Evolutionary conservation across 2,329 filamentous ascomycete genomes (phyloP), one percentile per base, ranked within the genome.

Genomic region (Fusarium globosum): DNA sequence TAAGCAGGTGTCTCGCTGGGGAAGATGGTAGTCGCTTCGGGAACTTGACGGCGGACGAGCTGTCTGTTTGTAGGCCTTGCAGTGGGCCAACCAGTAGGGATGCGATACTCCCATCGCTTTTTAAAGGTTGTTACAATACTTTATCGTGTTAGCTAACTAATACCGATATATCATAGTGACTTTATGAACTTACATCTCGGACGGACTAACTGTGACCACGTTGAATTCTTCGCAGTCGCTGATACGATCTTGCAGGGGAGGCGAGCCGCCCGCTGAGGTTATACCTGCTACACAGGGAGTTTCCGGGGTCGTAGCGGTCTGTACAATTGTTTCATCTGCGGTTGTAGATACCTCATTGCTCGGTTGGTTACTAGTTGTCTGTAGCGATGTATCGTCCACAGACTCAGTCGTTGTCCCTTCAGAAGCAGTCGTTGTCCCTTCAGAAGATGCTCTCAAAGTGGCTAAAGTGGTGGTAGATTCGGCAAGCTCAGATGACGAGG

Each of bases 241-340:
- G 7, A 48, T 16, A 6, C 45, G 45, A n/a, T 48, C 45, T 12
- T 48, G 45, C 2, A 30, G 1, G 6, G 26, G 45, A 12, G 45
- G 14, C 0, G 10, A 48, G 4, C 26, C 26, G 21, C 26, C 45
- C 0, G 4, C 3, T 12, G 14, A 30, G 4, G 26, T n/a, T 1
- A 48, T 30, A 6, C 20, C 45, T 8, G 45, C 45, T 16, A 48
- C 45, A 28, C 45, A 48, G 10, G 20, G 26, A 8, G 4, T 12
- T 8, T 48, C 20, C 12, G 20, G 1, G 11, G 7, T 30, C 10
- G 14, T 48, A 7, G 9, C 30, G 4, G 13, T 12, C 13, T 30
- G 6, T 14, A 6, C 9, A 11, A 6, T 16, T 30, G 6, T 4
- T 48, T 21, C 10, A 3, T n/a, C 45, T 4, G 3, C 14, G 9